Base-by-base conservation (phyloP, 78 protist species). In the Dictyostelium brefeldianum region DNA sequence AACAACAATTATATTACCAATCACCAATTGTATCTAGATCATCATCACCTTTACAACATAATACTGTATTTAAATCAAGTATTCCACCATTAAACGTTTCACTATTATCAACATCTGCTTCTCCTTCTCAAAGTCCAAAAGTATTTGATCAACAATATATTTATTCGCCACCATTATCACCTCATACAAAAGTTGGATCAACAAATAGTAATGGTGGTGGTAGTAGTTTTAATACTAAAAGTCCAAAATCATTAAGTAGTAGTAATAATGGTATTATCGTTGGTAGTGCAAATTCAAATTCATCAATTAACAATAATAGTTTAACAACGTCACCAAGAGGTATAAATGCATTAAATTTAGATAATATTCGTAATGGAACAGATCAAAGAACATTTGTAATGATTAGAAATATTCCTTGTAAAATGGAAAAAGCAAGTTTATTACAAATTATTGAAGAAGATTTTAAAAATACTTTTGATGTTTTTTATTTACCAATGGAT, bases 51-150 rank as follows among this genome's bases (percentile, higher is more conserved):
- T 36, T 25, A 22, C 70, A 62, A 25, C 14, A 62, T 15, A 62
- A 11, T 2, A 62, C 43, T 36, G 43, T 36, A 36, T 36, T 36
- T 36, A 36, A 36, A 36, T 36, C 43, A 36, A 36, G 70, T 25
- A 22, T 62, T 11, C 70, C 70, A 62, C 70, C 70, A 62, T 62
- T 62, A 25, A 62, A 62, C 22, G 70, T 62, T 25, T 62, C 70
- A 9, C 36, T 25, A 25, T 22, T 25, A 62, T 14, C 59, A 14
- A 53, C 59, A 53, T 36, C 43, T 36, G 18, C 12, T 12, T 62
- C 70, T 22, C 70, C 70, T 22, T 11, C 14, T 22, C 70, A 62
- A 25, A 62, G 70, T 62, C 70, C 70, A 62, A 62, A 31, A 62
- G 31, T 22, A 25, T 22, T 18, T 62, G 70, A 62, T 11, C 31